Evolutionary conservation across 23 red algal genomes (phyloP).

Genomic region (Gracilaria caudata): DNA sequence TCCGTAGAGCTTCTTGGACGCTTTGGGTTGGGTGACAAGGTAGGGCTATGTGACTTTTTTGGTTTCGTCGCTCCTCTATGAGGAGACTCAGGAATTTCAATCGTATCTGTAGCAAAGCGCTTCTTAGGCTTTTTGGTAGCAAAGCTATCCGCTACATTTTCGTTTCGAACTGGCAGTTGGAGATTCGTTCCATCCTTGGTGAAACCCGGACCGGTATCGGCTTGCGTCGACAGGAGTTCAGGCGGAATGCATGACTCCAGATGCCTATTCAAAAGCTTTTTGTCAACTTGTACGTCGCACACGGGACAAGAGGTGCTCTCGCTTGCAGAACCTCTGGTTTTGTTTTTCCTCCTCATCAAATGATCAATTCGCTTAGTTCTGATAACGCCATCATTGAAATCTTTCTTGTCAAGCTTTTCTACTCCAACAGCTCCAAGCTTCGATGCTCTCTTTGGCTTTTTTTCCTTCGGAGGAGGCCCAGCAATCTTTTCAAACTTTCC

Average conservation of each 20-base stretch:
- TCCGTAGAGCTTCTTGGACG: neutral
- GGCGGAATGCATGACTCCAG: slow-evolving; percentile 47
- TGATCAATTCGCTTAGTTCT: slow-evolving; percentile 53
- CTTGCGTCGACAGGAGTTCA: slow-evolving; percentile 27
- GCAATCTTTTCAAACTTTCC: slow-evolving; percentile 69
- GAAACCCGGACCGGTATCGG: neutral
- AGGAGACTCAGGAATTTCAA: slow-evolving; percentile 15
- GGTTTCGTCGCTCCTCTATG: neutral
- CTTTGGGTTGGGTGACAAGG: neutral
- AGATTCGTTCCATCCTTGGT: neutral
- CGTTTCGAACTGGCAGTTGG: neutral
- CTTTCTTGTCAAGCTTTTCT: neutral
- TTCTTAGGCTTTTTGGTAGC: neutral
- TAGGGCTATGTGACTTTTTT: neutral
- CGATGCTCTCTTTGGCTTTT: slow-evolving; percentile 16
- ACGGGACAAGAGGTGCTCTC: slow-evolving; percentile 20
- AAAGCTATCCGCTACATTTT: neutral
- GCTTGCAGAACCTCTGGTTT: neutral
- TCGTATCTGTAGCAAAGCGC: neutral
- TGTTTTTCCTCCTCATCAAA: slow-evolving; percentile 14
- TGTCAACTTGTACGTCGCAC: slow-evolving; percentile 36
- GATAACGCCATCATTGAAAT: slow-evolving; percentile 29
- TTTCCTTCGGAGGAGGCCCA: slow-evolving; percentile 34
- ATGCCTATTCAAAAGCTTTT: slow-evolving; percentile 38
- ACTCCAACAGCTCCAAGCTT: slow-evolving; percentile 52